Evolutionary conservation across 305 asterid genomes (phyloP).

Genomic region (Rubia balearica): DNA sequence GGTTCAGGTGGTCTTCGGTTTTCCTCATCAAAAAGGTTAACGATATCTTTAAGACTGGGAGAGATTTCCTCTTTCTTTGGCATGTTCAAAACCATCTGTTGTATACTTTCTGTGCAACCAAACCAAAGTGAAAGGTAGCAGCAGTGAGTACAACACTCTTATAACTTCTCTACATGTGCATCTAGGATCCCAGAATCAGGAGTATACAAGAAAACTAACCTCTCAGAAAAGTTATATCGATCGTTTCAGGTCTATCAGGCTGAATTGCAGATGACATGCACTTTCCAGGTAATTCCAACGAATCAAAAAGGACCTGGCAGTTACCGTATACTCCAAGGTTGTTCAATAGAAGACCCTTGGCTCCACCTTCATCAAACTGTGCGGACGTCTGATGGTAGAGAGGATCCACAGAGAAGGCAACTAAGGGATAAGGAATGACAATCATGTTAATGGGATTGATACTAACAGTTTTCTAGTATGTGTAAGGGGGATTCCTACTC

Average conservation of each 20-base stretch:
- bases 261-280: conserved; percentile 32
- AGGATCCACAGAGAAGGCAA: conserved; percentile 93
- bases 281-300: conserved; percentile 85
- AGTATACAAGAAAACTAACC: conserved; percentile 39
- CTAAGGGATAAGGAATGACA: conserved; percentile 15
- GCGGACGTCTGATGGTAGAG: conserved; percentile 99
- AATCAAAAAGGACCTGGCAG: conserved; percentile 91
- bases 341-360: conserved; percentile 87
- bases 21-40: conserved; percentile 59
- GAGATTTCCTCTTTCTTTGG: conserved; percentile 58
- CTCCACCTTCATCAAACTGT: conserved; percentile 99
- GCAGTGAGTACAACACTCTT: neutral
- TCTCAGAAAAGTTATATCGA: conserved; percentile 73
- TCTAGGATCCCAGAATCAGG: conserved; percentile 14
- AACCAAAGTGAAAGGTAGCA: conserved; percentile 8
- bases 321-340: conserved; percentile 89
- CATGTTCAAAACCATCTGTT: conserved; percentile 60
- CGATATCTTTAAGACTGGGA: conserved; percentile 68
- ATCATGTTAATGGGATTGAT: neutral
- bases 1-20: conserved; percentile 48
- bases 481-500: conserved; percentile 10
- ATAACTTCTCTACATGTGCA: neutral
- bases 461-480: neutral
- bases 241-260: conserved; percentile 32
- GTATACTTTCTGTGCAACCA: conserved; percentile 51